Evolutionary conservation across 208 protist genomes (phyloP), one percentile per base, ranked within the genome.

Genomic region (Leishmania aethiopica): DNA sequence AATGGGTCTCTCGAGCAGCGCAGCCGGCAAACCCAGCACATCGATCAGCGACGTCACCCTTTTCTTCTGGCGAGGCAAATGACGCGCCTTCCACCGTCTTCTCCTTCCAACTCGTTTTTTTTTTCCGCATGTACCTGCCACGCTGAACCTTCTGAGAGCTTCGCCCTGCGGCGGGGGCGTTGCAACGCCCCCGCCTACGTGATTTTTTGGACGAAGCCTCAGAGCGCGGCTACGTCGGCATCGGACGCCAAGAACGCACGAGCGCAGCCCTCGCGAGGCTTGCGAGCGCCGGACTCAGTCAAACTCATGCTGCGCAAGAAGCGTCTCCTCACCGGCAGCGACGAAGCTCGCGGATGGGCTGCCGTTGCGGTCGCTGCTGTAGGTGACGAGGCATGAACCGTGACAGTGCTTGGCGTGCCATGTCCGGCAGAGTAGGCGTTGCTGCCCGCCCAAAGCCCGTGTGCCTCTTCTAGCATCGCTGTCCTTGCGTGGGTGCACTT

Each of bases 401-500:
- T 92, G 35, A 42, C 40, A 0, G 45, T 32, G 51, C 66, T 82
- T 6, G 80, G 62, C 47, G 66, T 87, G 45, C 90, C 90, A 2
- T 42, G 90, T 8, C 90, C 89, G 1, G 72, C 89, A 42, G 92
- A 95, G 85, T 87, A 88, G 70, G 86, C 89, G 53, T 89, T 95
- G 62, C 59, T 87, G 49, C 55, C 74, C 1, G 10, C 88, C 51
- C 66, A 22, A 37, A 55, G 10, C 28, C 6, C 49, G 40, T 40
- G 11, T 0, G n/a, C 71, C 17, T 6, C 70, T 15, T 25, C 28
- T 40, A 49, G 45, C 47, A 0, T 28, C n/a, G n/a, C 15, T 19
- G 35, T 10, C 4, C 11, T 59, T 32, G 19, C n/a, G 60, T n/a
- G 40, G 66, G 22, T 73, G 28, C 88, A 91, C 75, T 88, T 83